These are phyloP conservation scores for Chaetomiaceae sp. DNA, from an alignment of 2,329 filamentous ascomycete species.

Conservation along the genomic window DNA sequence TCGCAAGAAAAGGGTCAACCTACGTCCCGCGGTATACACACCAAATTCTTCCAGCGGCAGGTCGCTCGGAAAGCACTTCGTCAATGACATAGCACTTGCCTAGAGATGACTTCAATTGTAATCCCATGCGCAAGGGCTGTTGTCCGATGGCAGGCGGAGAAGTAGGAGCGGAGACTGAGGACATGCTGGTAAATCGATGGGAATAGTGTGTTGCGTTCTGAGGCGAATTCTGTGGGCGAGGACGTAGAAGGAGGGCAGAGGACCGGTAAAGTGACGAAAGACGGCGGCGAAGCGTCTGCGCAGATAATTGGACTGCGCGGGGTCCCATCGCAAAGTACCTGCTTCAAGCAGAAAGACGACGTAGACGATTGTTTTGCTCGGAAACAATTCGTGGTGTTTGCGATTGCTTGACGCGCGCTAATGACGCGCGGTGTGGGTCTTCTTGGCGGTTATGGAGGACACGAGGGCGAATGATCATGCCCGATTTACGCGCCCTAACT, in stretches of 20 bases:
- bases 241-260: background rate
- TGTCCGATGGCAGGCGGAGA: conserved; percentile 13
- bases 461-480: no score
- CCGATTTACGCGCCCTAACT: no score
- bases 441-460: background rate
- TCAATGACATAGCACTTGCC: conserved; percentile 19
- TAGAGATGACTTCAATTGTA: conserved; percentile 17
- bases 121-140: conserved; percentile 14
- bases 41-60: conserved; percentile 14
- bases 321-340: conserved; percentile 8
- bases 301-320: conserved; percentile 8
- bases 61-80: conserved; percentile 20
- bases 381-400: background rate
- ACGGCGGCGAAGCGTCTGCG: conserved; percentile 4
- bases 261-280: conserved; percentile 9
- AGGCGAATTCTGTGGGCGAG: conserved; percentile 8
- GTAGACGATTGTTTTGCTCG: background rate
- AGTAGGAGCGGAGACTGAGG: conserved; percentile 8
- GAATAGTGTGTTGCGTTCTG: conserved; percentile 11
- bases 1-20: background rate
- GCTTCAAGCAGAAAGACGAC: conserved; percentile 4
- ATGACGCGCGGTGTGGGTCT: background rate
- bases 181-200: conserved; percentile 14
- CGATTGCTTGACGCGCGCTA: background rate
- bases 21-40: conserved; percentile 10